A percentile compares a stretch with the other conserved stretches of the same genome.
Evolutionary conservation across 1,284 basidiomycete species (phyloP).

Genomic region (Puccinia brachypodii): DNA sequence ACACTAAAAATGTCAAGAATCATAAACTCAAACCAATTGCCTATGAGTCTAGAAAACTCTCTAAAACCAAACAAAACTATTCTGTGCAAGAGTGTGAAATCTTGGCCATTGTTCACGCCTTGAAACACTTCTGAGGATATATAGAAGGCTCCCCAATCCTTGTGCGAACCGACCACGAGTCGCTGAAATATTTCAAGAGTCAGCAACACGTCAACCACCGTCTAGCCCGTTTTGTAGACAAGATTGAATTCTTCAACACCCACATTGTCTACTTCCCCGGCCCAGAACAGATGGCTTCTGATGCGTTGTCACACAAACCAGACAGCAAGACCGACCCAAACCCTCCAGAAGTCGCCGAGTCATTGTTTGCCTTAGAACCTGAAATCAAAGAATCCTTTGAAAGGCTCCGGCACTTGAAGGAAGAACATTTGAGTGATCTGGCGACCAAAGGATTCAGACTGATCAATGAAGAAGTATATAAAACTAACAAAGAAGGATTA

Average conservation of each 20-base stretch:
- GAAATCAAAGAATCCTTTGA: neutral
- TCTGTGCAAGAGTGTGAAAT: conserved; percentile 8
- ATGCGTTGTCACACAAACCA: conserved; percentile 4
- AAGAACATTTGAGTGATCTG: neutral
- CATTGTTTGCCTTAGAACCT: neutral
- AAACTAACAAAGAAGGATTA: neutral
- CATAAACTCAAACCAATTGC: neutral
- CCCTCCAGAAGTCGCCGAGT: neutral
- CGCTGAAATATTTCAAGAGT: conserved; percentile 20
- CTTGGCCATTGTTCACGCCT: conserved; percentile 3
- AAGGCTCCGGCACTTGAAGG: neutral
- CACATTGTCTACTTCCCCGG: neutral
- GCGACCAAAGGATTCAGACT: too few relatives aligned
- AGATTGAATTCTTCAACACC: conserved; percentile 1
- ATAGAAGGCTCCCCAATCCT: conserved; percentile 11
- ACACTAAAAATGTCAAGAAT: conserved; percentile 9
- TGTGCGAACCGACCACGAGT: neutral
- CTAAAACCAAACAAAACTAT: conserved; percentile 8
- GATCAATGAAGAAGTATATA: neutral
- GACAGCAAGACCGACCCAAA: neutral
- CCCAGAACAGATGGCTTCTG: neutral
- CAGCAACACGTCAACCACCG: neutral
- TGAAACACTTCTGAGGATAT: conserved; percentile 2
- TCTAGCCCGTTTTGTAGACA: neutral
- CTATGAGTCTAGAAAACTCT: conserved; percentile 5